Evolutionary conservation across 345 rosid species (phyloP).

Genomic region (Pistacia vera): DNA sequence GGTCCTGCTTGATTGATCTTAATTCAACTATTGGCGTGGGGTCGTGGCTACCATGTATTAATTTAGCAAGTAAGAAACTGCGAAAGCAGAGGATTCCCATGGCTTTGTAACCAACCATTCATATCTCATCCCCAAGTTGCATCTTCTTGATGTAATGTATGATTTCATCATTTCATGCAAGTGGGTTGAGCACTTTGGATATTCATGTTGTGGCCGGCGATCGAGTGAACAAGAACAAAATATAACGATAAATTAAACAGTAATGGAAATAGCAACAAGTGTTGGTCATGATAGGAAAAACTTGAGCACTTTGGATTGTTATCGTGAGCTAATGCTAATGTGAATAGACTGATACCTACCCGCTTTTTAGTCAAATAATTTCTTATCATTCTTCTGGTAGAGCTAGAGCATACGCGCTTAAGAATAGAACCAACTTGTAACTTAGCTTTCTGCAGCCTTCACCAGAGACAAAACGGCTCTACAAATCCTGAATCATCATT

Average conservation of each 20-base stretch:
- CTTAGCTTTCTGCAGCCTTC: neutral
- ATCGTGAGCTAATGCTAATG: neutral
- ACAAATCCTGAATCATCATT: too few relatives aligned
- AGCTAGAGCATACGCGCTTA: neutral
- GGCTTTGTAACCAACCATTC: neutral
- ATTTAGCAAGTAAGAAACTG: neutral
- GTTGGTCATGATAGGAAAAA: neutral
- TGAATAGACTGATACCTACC: slow-evolving; percentile 1
- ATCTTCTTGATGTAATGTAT: neutral
- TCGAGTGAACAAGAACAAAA: neutral
- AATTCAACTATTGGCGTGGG: neutral
- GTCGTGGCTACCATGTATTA: neutral
- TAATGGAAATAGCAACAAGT: neutral
- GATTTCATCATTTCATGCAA: neutral
- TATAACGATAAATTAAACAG: neutral
- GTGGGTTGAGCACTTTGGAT: neutral
- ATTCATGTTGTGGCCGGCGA: too few relatives aligned
- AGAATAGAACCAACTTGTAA: neutral
- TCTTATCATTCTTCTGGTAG: neutral
- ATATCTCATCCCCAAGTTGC: too few relatives aligned
- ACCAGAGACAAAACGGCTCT: too few relatives aligned
- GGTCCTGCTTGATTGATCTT: neutral
- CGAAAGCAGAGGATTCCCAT: neutral
- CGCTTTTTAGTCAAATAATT: neutral
- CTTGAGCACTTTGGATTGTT: neutral